Base-by-base conservation (phyloP, 139 green algal species). In the Chlamydomonas sp. region DNA sequence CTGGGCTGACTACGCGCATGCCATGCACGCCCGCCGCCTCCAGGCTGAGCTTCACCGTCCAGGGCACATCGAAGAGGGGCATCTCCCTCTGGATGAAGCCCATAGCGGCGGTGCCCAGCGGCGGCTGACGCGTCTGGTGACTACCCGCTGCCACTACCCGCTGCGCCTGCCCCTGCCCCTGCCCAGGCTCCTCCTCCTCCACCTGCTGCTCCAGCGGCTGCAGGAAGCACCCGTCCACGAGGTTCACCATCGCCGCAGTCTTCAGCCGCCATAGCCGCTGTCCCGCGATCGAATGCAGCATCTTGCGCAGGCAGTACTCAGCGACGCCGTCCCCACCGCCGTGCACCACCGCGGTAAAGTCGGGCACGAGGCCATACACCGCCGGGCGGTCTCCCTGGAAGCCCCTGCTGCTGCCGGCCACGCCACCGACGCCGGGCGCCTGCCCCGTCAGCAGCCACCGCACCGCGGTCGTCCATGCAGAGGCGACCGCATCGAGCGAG, bases 141-240 rank as follows among this genome's bases (percentile, higher is more conserved):
- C n/a, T n/a, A n/a, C n/a, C n/a, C n/a, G n/a, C n/a, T n/a, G n/a
- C n/a, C n/a, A 62, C 24, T 35, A 35, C 10, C 54, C 31, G 34
- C 26, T 50, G 26, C 26, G 10, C 31, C n/a, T 35, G 63, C 3
- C 35, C 36, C 34, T n/a, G n/a, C n/a, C n/a, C n/a, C n/a, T n/a
- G n/a, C 5, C 8, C n/a, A n/a, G n/a, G n/a, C 59, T 48, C n/a
- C 59, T 67, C n/a, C 31, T 43, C 28, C 4, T 43, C n/a, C 6
- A 67, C 65, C 43, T 71, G 5, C 35, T 60, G 34, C n/a, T 37
- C 49, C 4, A 57, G 65, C 28, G 75, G 63, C 65, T 77, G 72
- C 58, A 91, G 71, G 80, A 91, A 91, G 59, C 73, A 77, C 35
- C 83, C 85, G 37, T 91, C 76, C 0, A 59, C 34, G 22, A 86